Conservation (phyloP, 2,329 filamentous ascomycete species). For the Nothomitra cinnamomea region DNA sequence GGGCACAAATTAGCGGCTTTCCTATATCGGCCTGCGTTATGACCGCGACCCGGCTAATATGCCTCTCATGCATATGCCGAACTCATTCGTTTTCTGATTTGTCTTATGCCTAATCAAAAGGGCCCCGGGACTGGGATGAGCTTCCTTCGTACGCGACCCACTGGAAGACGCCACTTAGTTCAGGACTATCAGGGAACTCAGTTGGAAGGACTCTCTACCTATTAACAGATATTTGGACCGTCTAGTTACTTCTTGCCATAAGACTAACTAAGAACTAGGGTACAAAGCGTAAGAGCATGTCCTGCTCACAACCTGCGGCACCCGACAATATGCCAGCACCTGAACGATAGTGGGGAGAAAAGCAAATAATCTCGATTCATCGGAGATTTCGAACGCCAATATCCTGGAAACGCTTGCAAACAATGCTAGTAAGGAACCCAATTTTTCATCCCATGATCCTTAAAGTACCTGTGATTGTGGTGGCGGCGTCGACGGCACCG, state of each 20-base stretch:
- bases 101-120: no score
- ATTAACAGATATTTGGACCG: conserved; percentile 3
- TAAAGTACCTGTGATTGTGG: not conserved
- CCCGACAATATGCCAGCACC: not conserved
- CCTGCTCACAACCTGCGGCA: not conserved
- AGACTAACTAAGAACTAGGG: not conserved
- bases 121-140: not conserved
- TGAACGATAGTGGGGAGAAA: not conserved
- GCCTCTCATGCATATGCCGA: no score
- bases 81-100: no score
- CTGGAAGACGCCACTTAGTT: not conserved
- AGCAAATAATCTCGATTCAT: not conserved
- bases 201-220: not conserved
- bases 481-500: conserved; percentile 35
- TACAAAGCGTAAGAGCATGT: not conserved
- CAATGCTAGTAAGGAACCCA: conserved; percentile 1
- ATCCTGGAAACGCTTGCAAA: not conserved
- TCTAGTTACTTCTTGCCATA: not conserved
- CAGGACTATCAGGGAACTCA: not conserved
- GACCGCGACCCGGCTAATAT: no score
- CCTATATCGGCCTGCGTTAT: no score
- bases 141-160: not conserved
- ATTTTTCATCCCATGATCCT: not conserved
- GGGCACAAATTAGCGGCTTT: no score
- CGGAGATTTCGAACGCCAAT: conserved; percentile 4